Conservation (phyloP, 1,284 basidiomycete genomes). For the Kalmanozyma brasiliensis region DNA sequence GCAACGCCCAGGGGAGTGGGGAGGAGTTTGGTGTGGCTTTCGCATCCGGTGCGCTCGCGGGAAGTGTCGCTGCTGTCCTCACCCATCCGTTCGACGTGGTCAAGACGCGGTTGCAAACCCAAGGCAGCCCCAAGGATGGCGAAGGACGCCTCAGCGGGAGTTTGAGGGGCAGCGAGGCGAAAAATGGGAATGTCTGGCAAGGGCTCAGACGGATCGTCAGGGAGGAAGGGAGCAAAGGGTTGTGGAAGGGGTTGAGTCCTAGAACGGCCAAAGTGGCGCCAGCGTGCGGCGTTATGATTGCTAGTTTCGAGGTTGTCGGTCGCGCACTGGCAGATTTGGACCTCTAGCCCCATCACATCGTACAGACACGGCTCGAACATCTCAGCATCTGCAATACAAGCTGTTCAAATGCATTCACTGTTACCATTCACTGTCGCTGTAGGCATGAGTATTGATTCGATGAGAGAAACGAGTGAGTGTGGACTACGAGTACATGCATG, state of each 20-base stretch:
- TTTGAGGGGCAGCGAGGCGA: background rate
- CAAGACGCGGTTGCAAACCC: slow-evolving; percentile 85
- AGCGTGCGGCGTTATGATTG: slow-evolving; percentile 98
- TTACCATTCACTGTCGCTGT: too few species aligned
- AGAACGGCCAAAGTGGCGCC: slow-evolving; percentile 95
- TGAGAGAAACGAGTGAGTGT: background rate
- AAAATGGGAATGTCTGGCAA: slow-evolving; percentile 9
- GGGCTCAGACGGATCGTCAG: slow-evolving; percentile 77
- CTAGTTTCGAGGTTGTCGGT: slow-evolving; percentile 82
- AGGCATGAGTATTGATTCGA: too few species aligned
- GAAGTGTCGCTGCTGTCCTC: slow-evolving; percentile 79
- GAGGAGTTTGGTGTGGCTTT: slow-evolving; percentile 81
- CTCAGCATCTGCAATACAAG: too few species aligned
- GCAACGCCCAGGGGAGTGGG: slow-evolving; percentile 55
- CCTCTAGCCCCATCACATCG: slow-evolving; percentile 7
- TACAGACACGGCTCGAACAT: too few species aligned
- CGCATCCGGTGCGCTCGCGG: slow-evolving; percentile 76
- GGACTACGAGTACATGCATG: slow-evolving; percentile 9
- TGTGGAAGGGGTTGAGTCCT: slow-evolving; percentile 87
- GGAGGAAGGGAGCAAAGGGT: slow-evolving; percentile 80
- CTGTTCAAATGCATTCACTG: background rate
- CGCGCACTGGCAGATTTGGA: slow-evolving; percentile 43
- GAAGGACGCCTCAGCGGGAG: slow-evolving; percentile 8
- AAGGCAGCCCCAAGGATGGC: slow-evolving; percentile 2
- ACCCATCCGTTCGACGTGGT: slow-evolving; percentile 97